These are phyloP conservation scores for Rhododendron simsii DNA, from an alignment of 148 eudicot genomes.

Conservation along the genomic window DNA sequence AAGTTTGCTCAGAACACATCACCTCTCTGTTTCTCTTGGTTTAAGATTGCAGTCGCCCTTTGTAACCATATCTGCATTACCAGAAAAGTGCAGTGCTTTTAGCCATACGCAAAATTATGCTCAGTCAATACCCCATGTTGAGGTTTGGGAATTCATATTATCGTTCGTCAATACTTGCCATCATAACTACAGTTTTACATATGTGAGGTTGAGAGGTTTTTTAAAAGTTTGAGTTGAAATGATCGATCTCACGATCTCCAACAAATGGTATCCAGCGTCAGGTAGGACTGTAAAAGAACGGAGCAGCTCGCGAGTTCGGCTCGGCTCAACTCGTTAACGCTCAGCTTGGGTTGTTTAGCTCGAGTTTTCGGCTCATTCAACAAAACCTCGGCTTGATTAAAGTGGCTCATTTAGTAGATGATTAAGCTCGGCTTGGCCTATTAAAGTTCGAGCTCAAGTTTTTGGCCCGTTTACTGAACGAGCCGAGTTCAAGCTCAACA, in stretches of 20 bases:
- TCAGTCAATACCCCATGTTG: background rate
- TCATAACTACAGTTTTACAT: background rate
- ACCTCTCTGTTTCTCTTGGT: constrained; percentile 21
- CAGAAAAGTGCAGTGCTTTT: background rate
- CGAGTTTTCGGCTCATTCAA: too few relatives aligned
- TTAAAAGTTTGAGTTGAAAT: background rate
- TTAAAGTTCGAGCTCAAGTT: too few relatives aligned
- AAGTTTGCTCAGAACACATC: constrained; percentile 13
- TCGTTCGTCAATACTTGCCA: background rate
- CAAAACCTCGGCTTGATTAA: too few relatives aligned
- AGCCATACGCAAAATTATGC: background rate
- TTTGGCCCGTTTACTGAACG: too few relatives aligned
- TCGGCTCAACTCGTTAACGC: too few relatives aligned
- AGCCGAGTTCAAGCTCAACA: too few relatives aligned
- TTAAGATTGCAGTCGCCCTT: constrained; percentile 25
- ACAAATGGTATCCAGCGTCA: background rate
- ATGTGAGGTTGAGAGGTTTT: background rate
- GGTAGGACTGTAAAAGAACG: too few relatives aligned
- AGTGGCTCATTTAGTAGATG: too few relatives aligned
- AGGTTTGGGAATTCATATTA: background rate
- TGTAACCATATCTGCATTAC: constrained; percentile 28
- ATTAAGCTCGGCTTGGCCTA: too few relatives aligned
- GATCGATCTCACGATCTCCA: background rate
- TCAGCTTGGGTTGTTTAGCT: too few relatives aligned
- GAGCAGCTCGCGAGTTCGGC: too few relatives aligned